Conservation (phyloP, 148 eudicot genomes). For the Vaccinium corymbosum region DNA sequence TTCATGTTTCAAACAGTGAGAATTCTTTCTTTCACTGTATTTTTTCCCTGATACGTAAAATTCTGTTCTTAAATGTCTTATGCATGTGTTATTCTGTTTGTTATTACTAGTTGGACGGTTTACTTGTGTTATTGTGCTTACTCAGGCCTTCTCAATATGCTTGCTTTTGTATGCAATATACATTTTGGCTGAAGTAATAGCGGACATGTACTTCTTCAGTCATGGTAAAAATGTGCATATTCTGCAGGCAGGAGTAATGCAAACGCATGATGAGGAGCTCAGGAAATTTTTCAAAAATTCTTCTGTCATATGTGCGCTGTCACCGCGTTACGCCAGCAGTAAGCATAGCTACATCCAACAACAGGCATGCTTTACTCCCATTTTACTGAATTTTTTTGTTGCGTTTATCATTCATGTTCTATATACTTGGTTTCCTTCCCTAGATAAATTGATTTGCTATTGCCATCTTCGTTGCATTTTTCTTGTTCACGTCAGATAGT, state of each 20-base stretch:
- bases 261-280: constrained; percentile 93
- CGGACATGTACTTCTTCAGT: not conserved
- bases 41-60: not conserved
- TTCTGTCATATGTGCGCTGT: constrained; percentile 76
- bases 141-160: not conserved
- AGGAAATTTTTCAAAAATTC: constrained; percentile 84
- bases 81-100: not conserved
- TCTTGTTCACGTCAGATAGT: not conserved
- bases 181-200: constrained; percentile 1
- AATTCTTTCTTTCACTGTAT: not conserved
- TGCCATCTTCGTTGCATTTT: not conserved
- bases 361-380: constrained; percentile 43
- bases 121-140: not conserved
- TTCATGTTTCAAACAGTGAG: constrained; percentile 63
- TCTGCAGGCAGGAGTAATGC: constrained; percentile 88
- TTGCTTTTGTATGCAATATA: not conserved
- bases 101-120: not conserved
- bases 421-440: not conserved
- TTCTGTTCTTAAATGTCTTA: not conserved
- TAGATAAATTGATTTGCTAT: not conserved
- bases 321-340: constrained; percentile 88
- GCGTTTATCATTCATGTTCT: not conserved
- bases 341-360: constrained; percentile 76
- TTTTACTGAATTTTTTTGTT: not conserved
- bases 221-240: constrained; percentile 9